phyloP scores from a whole-genome alignment of 129 eudicot species.

The Tanacetum coccineum region DNA sequence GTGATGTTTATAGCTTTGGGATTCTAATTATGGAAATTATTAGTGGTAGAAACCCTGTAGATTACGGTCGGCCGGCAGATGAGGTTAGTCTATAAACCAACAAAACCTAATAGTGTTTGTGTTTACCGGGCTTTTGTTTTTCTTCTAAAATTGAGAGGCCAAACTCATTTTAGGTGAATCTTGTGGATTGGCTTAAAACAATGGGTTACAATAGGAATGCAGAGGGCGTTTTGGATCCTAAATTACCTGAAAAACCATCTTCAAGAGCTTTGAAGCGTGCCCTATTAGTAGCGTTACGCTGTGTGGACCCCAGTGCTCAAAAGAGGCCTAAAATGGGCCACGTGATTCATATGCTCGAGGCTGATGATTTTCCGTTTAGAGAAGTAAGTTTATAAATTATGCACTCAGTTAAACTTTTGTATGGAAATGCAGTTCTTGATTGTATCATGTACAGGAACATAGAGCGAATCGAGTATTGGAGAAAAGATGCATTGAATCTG shows the following conservation, averaged over 20 bases:
- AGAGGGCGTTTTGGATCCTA: conserved; percentile 87
- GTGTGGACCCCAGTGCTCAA: conserved; percentile 89
- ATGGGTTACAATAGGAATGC: conserved; percentile 84
- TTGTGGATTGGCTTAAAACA: conserved; percentile 86
- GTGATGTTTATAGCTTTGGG: conserved; percentile 91
- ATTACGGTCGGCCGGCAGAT: conserved; percentile 78
- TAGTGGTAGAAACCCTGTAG: conserved; percentile 86
- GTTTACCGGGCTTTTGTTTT: not conserved
- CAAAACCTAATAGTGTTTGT: too few relatives aligned
- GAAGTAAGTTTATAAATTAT: conserved; percentile 49
- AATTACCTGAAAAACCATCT: conserved; percentile 79
- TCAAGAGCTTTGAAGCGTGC: conserved; percentile 87
- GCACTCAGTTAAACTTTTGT: not conserved
- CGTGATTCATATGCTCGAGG: conserved; percentile 90
- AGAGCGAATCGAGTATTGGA: conserved; percentile 55
- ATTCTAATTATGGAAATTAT: conserved; percentile 88
- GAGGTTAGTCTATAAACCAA: conserved; percentile 48
- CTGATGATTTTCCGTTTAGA: conserved; percentile 79
- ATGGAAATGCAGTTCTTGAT: not conserved
- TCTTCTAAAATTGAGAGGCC: conserved; percentile 4
- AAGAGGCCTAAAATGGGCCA: conserved; percentile 97
- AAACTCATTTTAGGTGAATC: conserved; percentile 54
- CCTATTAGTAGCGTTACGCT: conserved; percentile 78
- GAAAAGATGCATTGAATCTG: conserved; percentile 55
- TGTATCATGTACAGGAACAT: conserved; percentile 48